Evolutionary conservation across 164 flowering plant genomes (phyloP), one percentile per base, ranked within the genome.

Genomic region (Amborella trichopoda): DNA sequence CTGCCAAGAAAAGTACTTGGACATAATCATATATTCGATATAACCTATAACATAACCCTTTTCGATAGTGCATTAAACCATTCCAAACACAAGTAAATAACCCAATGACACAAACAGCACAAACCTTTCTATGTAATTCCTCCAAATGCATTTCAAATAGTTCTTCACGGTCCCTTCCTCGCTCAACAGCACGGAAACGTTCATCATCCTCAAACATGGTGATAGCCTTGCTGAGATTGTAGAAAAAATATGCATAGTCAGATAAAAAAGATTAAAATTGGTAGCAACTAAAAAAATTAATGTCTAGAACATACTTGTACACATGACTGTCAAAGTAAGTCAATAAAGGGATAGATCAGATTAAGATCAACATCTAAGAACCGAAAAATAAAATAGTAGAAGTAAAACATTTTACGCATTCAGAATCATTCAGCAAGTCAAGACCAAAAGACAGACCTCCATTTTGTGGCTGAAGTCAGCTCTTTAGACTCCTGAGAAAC

Each of bases 141-240:
- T 74, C 74, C 47, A 81, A 50, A 67, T 77, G 81, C 53, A 62
- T 80, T 23, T 83, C 82, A 59, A 69, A 88, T 40, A 93, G 81
- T 69, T 88, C 95, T 67, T 88, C 93, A 36, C 95, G 86, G 33
- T 93, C 99, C 68, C 89, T 75, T 16, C 64, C 46, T 44, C 90
- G 74, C 58, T 88, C 95, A 56, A 88, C 81, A 61, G 95, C 95
- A 56, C 67, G 80, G 54, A 85, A 93, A 23, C 99, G 80, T 49
- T 85, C 97, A 79, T 88, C 97, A 56, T 78, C 72, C 65, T 89
- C 95, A 64, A 93, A 88, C 70, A 88, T 62, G 54, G 59, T 55
- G 23, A 74, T 48, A 61, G 87, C 94, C 73, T 90, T 87, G 63
- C 96, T 90, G 80, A 46, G 28, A 14, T n/a, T 33, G n/a, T 25